Percentiles rank a stretch among this genome's conserved stretches.
Conservation (phyloP, 2,329 filamentous ascomycete genomes). For the Fusarium aywerte region DNA sequence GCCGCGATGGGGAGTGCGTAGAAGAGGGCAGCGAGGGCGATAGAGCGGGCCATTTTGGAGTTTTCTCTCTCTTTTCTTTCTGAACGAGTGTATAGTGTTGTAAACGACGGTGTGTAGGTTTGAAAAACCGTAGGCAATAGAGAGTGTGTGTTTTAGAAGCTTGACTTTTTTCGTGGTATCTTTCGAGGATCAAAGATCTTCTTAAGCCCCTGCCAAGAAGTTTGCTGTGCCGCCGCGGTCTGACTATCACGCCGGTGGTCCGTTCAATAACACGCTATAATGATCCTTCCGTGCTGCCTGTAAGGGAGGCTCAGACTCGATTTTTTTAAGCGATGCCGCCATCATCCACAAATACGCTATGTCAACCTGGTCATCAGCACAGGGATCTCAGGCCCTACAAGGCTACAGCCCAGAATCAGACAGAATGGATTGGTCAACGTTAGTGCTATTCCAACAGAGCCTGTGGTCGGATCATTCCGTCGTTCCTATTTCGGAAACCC, state of each 20-base stretch:
- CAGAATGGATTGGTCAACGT: too few species aligned
- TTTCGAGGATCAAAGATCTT: not conserved
- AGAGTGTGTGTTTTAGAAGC: not conserved
- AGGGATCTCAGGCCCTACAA: too few species aligned
- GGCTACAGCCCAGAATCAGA: too few species aligned
- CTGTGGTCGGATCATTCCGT: too few species aligned
- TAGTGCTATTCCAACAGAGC: too few species aligned
- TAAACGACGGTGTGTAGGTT: not conserved
- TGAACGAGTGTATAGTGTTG: not conserved
- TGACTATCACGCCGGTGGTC: not conserved
- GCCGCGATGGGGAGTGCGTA: not conserved
- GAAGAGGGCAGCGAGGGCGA: conserved; percentile 2
- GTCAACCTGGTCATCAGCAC: not conserved
- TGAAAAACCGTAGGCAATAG: not conserved
- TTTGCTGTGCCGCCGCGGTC: not conserved
- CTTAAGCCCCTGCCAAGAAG: conserved; percentile 7
- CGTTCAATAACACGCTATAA: not conserved
- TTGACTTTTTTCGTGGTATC: not conserved
- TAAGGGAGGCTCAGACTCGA: not conserved
- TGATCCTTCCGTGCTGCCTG: not conserved
- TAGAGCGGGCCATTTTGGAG: not conserved
- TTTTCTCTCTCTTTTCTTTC: not conserved
- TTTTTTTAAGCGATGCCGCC: not conserved
- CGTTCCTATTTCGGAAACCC: too few species aligned
- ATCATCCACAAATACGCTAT: not conserved